phyloP scores from a whole-genome alignment of 345 rosid genomes.

The Salix koriyanagi region DNA sequence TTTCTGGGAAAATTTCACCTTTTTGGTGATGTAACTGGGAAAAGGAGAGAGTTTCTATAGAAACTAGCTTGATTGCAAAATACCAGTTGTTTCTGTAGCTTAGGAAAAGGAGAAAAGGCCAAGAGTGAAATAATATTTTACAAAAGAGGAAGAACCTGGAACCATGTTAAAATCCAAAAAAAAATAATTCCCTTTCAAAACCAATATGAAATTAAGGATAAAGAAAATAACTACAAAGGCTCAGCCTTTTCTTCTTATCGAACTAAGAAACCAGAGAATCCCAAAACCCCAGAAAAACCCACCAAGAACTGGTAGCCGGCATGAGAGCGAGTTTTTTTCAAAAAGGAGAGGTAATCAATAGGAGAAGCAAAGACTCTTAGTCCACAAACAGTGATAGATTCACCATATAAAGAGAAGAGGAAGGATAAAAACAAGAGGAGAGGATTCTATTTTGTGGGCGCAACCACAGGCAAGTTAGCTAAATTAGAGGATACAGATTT shows the following conservation, averaged over 20 bases:
- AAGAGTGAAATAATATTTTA: conserved; percentile 19
- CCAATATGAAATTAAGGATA: neutral
- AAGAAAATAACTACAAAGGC: neutral
- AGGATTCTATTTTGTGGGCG: neutral
- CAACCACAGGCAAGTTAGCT: neutral
- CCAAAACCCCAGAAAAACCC: conserved; percentile 18
- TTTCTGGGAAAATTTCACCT: neutral
- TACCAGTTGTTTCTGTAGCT: neutral
- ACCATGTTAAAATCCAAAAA: too few species aligned
- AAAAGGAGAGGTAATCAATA: conserved; percentile 26
- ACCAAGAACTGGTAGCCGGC: neutral
- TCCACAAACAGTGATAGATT: neutral
- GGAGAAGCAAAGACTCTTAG: neutral
- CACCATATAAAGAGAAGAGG: neutral
- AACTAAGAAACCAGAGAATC: neutral
- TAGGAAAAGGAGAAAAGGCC: conserved; percentile 21
- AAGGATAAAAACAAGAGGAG: neutral
- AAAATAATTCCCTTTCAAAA: too few species aligned
- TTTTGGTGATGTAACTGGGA: neutral
- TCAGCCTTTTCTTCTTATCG: too few species aligned
- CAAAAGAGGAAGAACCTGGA: too few species aligned
- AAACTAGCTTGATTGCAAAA: neutral
- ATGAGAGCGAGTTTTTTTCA: neutral
- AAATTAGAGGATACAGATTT: too few species aligned
- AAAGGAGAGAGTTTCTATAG: too few species aligned